phyloP scores from a whole-genome alignment of 2,329 filamentous ascomycete genomes.

The Ascochyta viciae-villosae region DNA sequence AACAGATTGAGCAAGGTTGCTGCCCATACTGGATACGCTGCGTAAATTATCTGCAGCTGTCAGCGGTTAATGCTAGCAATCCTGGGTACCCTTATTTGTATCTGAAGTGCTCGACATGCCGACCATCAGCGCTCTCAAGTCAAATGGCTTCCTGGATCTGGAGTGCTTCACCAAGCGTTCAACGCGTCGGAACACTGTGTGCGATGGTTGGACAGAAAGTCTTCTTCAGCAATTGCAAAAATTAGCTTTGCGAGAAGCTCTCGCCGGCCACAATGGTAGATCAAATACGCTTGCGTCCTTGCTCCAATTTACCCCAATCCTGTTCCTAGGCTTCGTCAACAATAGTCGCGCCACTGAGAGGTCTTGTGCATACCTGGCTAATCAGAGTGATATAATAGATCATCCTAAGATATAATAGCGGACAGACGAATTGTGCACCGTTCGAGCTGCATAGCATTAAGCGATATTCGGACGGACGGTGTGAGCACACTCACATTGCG shows the following conservation, averaged over 20 bases:
- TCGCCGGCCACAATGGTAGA: conserved; percentile 39
- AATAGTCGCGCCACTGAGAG: neutral
- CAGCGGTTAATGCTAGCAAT: neutral
- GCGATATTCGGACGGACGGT: neutral
- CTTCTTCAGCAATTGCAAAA: conserved; percentile 41
- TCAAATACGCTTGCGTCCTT: conserved; percentile 30
- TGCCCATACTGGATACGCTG: conserved; percentile 34
- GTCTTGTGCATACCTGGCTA: conserved; percentile 17
- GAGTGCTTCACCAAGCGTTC: conserved; percentile 43
- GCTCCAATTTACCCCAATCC: conserved; percentile 41
- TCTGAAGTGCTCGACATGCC: conserved; percentile 3
- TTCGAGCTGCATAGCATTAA: conserved; percentile 28
- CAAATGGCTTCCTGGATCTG: conserved; percentile 39
- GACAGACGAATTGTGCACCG: conserved; percentile 42
- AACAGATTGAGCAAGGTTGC: conserved; percentile 37
- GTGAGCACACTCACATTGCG: conserved; percentile 25
- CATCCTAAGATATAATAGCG: conserved; percentile 40
- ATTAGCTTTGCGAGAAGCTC: conserved; percentile 37
- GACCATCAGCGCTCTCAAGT: conserved; percentile 20
- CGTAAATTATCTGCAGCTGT: conserved; percentile 25
- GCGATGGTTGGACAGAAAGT: conserved; percentile 41
- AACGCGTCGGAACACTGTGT: conserved; percentile 39
- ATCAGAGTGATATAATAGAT: conserved; percentile 43
- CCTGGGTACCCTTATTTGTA: neutral
- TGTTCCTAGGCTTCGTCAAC: conserved; percentile 22